phyloP scores from a whole-genome alignment of 2,329 filamentous ascomycete genomes.

The Microascus cirrosus region DNA sequence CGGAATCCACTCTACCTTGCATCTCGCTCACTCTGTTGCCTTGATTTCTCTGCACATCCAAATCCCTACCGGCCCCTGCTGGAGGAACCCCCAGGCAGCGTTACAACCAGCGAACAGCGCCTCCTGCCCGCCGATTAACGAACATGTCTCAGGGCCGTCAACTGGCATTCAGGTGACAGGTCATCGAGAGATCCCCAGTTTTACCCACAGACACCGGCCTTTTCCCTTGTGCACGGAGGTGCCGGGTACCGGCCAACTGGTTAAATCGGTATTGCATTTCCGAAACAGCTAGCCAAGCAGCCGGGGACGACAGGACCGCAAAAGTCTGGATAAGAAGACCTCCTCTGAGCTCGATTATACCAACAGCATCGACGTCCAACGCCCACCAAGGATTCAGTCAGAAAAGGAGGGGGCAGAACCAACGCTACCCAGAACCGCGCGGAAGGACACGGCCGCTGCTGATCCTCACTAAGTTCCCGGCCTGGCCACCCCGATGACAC shows the following conservation, averaged over 20 bases:
- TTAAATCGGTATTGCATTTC: not conserved
- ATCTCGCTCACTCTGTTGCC: not conserved
- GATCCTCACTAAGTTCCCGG: not conserved
- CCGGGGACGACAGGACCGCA: not conserved
- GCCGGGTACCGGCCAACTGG: not conserved
- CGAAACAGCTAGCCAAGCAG: not conserved
- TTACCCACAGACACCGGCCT: not conserved
- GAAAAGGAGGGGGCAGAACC: not conserved
- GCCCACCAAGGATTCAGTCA: not conserved
- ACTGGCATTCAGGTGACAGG: not conserved
- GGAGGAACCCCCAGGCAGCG: not conserved
- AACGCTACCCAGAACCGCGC: not conserved
- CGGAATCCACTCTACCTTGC: not conserved
- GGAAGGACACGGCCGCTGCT: not conserved
- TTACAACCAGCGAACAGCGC: not conserved
- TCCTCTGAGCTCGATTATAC: not conserved
- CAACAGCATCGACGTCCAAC: not conserved
- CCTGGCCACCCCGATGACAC: not conserved
- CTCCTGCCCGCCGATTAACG: not conserved
- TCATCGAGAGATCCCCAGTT: not conserved
- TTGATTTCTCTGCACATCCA: not conserved
- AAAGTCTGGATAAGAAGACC: not conserved
- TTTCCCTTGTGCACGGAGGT: not conserved
- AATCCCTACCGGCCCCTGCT: not conserved
- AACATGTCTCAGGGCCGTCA: not conserved